A percentile compares a stretch with the other conserved stretches of the same genome.
Conservation (phyloP, 140 eudicot genomes). For the Ambrosia hybrid region DNA sequence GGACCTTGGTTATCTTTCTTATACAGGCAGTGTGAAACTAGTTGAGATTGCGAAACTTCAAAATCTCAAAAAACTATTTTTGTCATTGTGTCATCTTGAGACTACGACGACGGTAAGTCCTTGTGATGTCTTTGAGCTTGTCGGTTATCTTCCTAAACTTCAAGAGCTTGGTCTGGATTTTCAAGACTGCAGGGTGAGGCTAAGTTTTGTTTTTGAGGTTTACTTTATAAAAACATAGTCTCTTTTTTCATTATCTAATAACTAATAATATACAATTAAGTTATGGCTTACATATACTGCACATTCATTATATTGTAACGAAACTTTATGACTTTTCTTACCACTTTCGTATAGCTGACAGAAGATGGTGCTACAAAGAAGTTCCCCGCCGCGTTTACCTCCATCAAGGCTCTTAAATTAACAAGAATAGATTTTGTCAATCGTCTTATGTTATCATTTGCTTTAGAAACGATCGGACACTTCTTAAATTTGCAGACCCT, state of each 20-base stretch:
- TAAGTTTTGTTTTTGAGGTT: not conserved
- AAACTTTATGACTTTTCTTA: not conserved
- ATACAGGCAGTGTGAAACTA: not conserved
- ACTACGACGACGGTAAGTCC: not conserved
- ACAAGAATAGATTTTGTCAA: not conserved
- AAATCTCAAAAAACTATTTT: conserved; percentile 4
- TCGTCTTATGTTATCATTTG: not conserved
- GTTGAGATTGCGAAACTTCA: conserved; percentile 16
- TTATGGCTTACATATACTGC: no score
- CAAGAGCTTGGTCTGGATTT: conserved; percentile 9
- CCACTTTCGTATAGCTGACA: not conserved
- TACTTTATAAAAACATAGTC: not conserved
- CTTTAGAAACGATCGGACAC: not conserved
- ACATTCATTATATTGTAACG: no score
- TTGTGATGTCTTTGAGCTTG: conserved; percentile 1
- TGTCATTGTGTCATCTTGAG: not conserved
- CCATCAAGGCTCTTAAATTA: conserved; percentile 14
- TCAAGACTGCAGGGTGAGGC: conserved; percentile 1
- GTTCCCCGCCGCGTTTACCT: not conserved
- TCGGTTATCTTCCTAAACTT: conserved; percentile 14
- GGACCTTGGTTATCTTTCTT: no score
- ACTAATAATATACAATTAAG: no score
- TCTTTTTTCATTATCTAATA: not conserved
- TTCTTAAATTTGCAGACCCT: conserved; percentile 23
- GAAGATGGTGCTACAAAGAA: not conserved